Evolutionary conservation across 2,329 filamentous ascomycete genomes (phyloP).

Genomic region (Stagonosporopsis rhizophila): DNA sequence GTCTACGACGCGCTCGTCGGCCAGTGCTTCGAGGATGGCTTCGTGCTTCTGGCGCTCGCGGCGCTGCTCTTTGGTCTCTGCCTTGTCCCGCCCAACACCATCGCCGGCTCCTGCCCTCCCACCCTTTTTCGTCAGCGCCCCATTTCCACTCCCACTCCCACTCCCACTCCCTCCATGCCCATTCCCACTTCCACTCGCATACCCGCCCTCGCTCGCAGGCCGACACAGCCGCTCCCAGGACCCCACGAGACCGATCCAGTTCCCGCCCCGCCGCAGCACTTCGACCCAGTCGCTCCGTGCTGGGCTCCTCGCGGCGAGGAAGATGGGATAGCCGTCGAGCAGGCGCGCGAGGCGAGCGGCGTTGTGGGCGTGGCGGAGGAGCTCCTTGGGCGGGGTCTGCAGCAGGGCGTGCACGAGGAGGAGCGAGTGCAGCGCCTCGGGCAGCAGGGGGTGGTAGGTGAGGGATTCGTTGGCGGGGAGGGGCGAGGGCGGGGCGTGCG

Average conservation of each 20-base stretch:
- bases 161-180: no score
- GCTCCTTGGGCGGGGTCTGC: conserved; percentile 79
- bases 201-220: conserved; percentile 30
- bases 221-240: conserved; percentile 76
- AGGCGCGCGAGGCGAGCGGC: conserved; percentile 76
- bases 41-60: conserved; percentile 68
- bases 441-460: conserved; percentile 82
- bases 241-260: conserved; percentile 71
- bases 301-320: conserved; percentile 74
- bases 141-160: not conserved
- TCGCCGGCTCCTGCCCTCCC: conserved; percentile 5
- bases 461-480: conserved; percentile 66
- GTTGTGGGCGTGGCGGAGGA: conserved; percentile 81
- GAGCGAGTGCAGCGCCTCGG: conserved; percentile 78
- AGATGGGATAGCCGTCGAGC: conserved; percentile 80
- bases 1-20: conserved; percentile 72
- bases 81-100: not conserved
- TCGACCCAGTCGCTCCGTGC: conserved; percentile 83
- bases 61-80: conserved; percentile 61
- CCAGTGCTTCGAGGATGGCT: conserved; percentile 71
- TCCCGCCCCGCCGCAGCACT: conserved; percentile 69
- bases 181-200: not conserved
- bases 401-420: conserved; percentile 80
- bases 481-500: conserved; percentile 34
- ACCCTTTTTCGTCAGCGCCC: not conserved